phyloP scores from a whole-genome alignment of 768 basidiomycete genomes.

The Cantharellus anzutake region DNA sequence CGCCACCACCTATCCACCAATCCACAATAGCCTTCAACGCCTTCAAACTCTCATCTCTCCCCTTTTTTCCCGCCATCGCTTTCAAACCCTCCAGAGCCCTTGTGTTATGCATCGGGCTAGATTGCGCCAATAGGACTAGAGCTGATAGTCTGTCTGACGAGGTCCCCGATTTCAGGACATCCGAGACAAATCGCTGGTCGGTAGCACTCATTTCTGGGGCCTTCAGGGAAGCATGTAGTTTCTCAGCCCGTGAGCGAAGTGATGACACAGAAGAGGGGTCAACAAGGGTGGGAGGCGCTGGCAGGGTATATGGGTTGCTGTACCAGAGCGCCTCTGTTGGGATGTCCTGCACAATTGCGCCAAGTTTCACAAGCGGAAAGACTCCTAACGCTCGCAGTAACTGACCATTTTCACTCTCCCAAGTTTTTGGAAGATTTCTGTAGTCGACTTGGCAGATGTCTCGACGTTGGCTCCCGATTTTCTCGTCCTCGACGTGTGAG shows the following conservation, averaged over 20 bases:
- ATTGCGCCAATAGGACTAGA: constrained; percentile 73
- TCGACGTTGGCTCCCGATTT: no score
- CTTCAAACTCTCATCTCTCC: constrained; percentile 82
- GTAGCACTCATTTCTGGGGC: constrained; percentile 29
- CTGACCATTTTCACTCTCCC: no score
- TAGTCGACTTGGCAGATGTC: no score
- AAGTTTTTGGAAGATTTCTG: no score
- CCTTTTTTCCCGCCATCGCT: constrained; percentile 69
- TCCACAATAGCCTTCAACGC: constrained; percentile 82
- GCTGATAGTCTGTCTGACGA: constrained; percentile 84
- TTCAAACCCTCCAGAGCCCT: constrained; percentile 61
- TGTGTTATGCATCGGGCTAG: constrained; percentile 69
- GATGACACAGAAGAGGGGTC: constrained; percentile 22
- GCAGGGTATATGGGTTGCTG: constrained; percentile 24
- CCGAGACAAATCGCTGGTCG: constrained; percentile 64
- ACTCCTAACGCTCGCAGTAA: no score
- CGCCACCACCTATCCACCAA: constrained; percentile 97
- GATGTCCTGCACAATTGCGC: constrained; percentile 11
- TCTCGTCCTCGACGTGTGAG: no score
- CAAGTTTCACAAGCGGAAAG: no score
- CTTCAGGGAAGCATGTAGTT: constrained; percentile 23
- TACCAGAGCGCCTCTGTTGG: constrained; percentile 36
- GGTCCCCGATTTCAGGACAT: constrained; percentile 75
- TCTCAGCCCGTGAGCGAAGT: constrained; percentile 27
- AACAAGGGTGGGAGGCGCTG: constrained; percentile 10